These are phyloP conservation scores for Aureobasidium sp. DNA, from an alignment of 2,329 filamentous ascomycete species.

Conservation along the genomic window DNA sequence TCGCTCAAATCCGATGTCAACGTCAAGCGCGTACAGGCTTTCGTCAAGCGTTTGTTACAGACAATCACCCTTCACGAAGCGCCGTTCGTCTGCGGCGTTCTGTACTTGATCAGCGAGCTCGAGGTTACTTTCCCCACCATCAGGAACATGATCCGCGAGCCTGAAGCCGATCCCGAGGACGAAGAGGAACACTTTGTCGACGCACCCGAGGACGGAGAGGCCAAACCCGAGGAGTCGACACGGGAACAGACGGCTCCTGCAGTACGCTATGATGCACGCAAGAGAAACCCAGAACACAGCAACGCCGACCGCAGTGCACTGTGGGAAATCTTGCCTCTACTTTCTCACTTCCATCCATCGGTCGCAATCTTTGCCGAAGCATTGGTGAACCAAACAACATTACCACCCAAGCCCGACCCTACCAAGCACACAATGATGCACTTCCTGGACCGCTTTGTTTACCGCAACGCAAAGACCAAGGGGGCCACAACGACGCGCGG, in stretches of 20 bases:
- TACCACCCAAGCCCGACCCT: conserved; percentile 82
- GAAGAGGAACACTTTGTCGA: conserved; percentile 63
- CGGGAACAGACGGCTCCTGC: conserved; percentile 21
- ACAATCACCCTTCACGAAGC: conserved; percentile 82
- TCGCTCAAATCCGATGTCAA: conserved; percentile 86
- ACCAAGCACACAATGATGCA: conserved; percentile 85
- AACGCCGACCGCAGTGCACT: conserved; percentile 89
- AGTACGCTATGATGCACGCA: conserved; percentile 69
- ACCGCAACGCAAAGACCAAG: conserved; percentile 76
- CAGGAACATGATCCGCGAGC: conserved; percentile 66
- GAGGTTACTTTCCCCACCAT: conserved; percentile 73
- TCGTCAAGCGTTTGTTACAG: conserved; percentile 87
- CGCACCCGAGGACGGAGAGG: conserved; percentile 48
- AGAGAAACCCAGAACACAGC: conserved; percentile 83
- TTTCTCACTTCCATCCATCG: conserved; percentile 85
- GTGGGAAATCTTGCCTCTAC: conserved; percentile 80
- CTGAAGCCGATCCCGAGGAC: conserved; percentile 69
- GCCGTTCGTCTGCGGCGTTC: conserved; percentile 83
- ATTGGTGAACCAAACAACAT: conserved; percentile 59
- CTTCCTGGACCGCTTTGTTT: conserved; percentile 98
- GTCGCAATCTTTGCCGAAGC: conserved; percentile 74
- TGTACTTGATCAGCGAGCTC: conserved; percentile 80
- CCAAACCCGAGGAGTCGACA: conserved; percentile 16
- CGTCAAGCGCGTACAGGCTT: conserved; percentile 85
- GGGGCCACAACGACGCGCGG: conserved; percentile 55